phyloP scores from a whole-genome alignment of 352 stramenopile genomes.

The Halophytophthora batemanensis region DNA sequence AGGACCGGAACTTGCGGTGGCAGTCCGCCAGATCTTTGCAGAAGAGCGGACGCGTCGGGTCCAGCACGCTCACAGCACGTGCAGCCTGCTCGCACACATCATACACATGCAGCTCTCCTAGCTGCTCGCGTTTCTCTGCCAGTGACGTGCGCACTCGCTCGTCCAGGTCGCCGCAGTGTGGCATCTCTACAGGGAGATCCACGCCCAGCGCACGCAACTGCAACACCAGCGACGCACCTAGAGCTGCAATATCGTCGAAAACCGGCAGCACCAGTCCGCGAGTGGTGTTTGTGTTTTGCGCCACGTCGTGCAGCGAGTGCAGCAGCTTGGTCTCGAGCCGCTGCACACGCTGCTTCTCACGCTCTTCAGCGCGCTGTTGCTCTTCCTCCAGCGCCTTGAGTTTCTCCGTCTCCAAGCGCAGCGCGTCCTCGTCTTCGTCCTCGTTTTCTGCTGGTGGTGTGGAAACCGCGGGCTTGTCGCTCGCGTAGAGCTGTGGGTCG shows the following conservation, averaged over 20 bases:
- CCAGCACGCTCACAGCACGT: conserved; percentile 24
- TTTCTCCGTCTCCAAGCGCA: conserved; percentile 21
- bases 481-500: not conserved
- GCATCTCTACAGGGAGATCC: conserved; percentile 34
- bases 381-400: conserved; percentile 19
- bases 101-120: conserved; percentile 29
- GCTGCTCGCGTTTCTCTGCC: conserved; percentile 15
- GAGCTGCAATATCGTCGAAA: conserved; percentile 29
- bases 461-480: not conserved
- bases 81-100: conserved; percentile 29
- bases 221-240: conserved; percentile 37
- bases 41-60: conserved; percentile 26
- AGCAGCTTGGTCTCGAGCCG: conserved; percentile 24
- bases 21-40: conserved; percentile 33
- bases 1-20: conserved; percentile 31
- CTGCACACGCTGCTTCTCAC: conserved; percentile 13
- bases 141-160: conserved; percentile 18
- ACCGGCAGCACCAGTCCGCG: conserved; percentile 42
- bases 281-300: conserved; percentile 11
- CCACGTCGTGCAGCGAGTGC: conserved; percentile 18
- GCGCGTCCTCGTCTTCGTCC: conserved; percentile 13
- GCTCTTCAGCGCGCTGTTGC: not conserved
- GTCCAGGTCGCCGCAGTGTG: conserved; percentile 41
- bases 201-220: conserved; percentile 33
- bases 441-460: not conserved